A percentile compares a stretch with the other conserved stretches of the same genome.
Conservation (phyloP, 31 red algal species). For the Asparagopsis taxiformis region DNA sequence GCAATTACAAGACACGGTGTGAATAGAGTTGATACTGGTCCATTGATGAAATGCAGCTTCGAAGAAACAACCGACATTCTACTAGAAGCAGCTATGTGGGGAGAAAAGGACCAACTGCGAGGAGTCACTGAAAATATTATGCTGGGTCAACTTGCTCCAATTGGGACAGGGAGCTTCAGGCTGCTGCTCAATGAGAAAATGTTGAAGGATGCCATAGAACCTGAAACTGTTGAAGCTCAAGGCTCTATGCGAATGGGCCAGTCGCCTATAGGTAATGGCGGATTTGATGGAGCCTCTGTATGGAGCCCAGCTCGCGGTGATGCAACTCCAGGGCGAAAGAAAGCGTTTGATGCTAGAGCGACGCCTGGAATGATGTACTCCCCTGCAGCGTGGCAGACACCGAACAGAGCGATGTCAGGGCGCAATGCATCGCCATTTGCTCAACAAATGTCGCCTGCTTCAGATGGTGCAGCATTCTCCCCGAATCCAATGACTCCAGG, state of each 20-base stretch:
- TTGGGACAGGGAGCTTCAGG: constrained; percentile 92
- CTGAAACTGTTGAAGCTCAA: constrained; percentile 20
- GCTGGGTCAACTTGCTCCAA: constrained; percentile 84
- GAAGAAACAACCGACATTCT: constrained; percentile 98
- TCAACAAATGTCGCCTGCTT: constrained; percentile 41
- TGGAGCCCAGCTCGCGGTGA: constrained; percentile 10
- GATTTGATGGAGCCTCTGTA: neutral
- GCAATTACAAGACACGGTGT: constrained; percentile 93
- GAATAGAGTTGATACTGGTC: constrained; percentile 85
- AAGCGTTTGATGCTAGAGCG: constrained; percentile 41
- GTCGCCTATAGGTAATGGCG: constrained; percentile 9
- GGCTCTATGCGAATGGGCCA: constrained; percentile 15
- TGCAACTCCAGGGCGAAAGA: constrained; percentile 49
- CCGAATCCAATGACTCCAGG: constrained; percentile 46
- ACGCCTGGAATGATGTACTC: constrained; percentile 69
- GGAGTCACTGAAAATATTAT: constrained; percentile 94
- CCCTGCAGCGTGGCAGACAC: constrained; percentile 59
- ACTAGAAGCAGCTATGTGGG: constrained; percentile 80
- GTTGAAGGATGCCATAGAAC: constrained; percentile 72
- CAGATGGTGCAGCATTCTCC: constrained; percentile 72
- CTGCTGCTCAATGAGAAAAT: constrained; percentile 85
- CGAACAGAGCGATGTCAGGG: constrained; percentile 14
- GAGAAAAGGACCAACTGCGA: constrained; percentile 67
- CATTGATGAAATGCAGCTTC: constrained; percentile 96
- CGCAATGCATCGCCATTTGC: constrained; percentile 23